phyloP scores from a whole-genome alignment of 106 monocot genomes.

The Triglochin maritima region DNA sequence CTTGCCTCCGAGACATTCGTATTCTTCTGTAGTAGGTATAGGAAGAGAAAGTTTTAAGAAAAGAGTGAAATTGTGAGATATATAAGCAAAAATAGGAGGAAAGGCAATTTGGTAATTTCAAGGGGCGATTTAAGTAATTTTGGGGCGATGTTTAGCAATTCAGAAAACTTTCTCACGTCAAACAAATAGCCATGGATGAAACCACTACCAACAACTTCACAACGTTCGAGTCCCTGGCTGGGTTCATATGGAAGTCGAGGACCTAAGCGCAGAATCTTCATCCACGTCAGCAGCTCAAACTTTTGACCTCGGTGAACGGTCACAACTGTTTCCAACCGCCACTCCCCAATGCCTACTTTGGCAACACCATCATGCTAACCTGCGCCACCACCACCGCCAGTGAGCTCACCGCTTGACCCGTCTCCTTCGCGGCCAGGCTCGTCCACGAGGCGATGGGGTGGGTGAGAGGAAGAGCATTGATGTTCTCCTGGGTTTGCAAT shows the following conservation, averaged over 20 bases:
- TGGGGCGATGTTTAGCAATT: too few species aligned
- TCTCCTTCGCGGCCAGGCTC: slow-evolving; percentile 13
- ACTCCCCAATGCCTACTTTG: slow-evolving; percentile 40
- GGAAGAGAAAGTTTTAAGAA: too few species aligned
- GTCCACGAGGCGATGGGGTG: slow-evolving; percentile 26
- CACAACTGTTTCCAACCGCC: slow-evolving; percentile 27
- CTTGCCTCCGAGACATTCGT: too few species aligned
- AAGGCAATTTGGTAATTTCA: too few species aligned
- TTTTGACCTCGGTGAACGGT: slow-evolving; percentile 42
- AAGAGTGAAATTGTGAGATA: too few species aligned
- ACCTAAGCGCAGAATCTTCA: slow-evolving; percentile 16
- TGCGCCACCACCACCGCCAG: slow-evolving; percentile 25
- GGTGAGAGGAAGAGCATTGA: slow-evolving; percentile 64
- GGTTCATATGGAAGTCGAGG: slow-evolving; percentile 36
- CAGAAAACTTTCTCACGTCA: slow-evolving; percentile 27
- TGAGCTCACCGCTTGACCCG: slow-evolving; percentile 15
- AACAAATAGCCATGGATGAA: slow-evolving; percentile 8
- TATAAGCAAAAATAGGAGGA: too few species aligned
- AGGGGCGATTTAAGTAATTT: too few species aligned
- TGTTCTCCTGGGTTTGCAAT: slow-evolving; percentile 70
- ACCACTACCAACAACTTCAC: slow-evolving; percentile 5
- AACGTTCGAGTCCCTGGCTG: slow-evolving; percentile 35
- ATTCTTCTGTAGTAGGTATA: too few species aligned
- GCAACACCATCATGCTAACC: slow-evolving; percentile 39
- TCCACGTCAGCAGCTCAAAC: slow-evolving; percentile 28